phyloP scores from a whole-genome alignment of 75 land plant species.

The Azolla pinnata region DNA sequence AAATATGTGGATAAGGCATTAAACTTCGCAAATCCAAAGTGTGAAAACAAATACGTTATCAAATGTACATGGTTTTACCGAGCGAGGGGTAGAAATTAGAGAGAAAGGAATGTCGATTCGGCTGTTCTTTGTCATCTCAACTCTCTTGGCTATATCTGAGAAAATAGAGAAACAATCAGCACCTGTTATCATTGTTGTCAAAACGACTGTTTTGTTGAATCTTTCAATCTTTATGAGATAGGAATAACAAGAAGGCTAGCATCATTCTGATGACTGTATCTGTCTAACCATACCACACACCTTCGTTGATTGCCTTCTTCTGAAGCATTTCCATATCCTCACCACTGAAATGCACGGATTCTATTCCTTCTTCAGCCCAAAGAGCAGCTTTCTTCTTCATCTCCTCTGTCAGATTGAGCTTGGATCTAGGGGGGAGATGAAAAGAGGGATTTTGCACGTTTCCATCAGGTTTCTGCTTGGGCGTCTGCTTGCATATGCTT shows the following conservation, averaged over 20 bases:
- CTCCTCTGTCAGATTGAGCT: slow-evolving; percentile 8
- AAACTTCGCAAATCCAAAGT: neutral
- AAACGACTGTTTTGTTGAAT: neutral
- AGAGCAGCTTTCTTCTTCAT: slow-evolving; percentile 7
- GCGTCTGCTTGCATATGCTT: neutral
- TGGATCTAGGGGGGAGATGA: neutral
- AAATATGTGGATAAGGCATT: neutral
- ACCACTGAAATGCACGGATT: slow-evolving; percentile 9
- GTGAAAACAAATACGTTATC: neutral
- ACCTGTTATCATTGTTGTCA: neutral
- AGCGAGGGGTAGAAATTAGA: neutral
- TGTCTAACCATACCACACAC: neutral
- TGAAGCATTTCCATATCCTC: slow-evolving; percentile 10
- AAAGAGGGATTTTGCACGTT: neutral
- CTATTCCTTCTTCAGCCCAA: slow-evolving; percentile 19
- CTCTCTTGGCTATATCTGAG: slow-evolving; percentile 7
- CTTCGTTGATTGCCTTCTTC: neutral
- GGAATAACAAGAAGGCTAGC: neutral
- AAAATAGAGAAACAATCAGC: neutral
- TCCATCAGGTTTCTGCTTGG: neutral
- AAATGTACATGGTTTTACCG: neutral
- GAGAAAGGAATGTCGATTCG: slow-evolving; percentile 1
- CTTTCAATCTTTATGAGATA: neutral
- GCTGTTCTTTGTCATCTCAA: neutral
- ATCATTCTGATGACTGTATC: neutral